Base-by-base conservation (phyloP, 164 flowering plant genomes). In the Magnolia sinica region DNA sequence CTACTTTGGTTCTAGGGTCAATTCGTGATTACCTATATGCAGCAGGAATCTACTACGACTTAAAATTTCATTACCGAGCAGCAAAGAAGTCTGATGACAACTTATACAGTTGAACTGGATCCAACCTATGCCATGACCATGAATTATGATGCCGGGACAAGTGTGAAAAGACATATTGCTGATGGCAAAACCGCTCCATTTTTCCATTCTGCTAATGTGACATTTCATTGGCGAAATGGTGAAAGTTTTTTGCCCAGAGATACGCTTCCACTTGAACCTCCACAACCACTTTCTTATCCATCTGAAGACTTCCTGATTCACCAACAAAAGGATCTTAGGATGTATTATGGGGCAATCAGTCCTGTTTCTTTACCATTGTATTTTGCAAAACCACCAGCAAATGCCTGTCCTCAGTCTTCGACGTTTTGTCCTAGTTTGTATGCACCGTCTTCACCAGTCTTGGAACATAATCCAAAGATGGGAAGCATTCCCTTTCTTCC, bases 351-450 rank as follows among this genome's bases (percentile, higher is more conserved):
- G 27, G 24, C 24, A 67, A 64, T 37, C 24, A 29, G 23, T 37
- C 58, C 75, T 24, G 16, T 49, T 69, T 69, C 73, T 59, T 67
- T 68, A 49, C 51, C 50, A 18, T 58, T 69, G 58, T 49, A 18
- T 65, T 66, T 68, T 13, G 45, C 58, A n/a, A 69, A 67, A 55
- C 64, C 70, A 27, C 59, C 7, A 71, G 50, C 61, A 55, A 16
- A 72, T 67, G 19, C 58, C 23, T 31, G 50, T 20, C 20, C 59
- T 50, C 66, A 24, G 11, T 37, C 76, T 13, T 76, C 82, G 55
- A 68, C 20, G 59, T 76, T 79, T 64, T 76, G 76, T 61, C 72
- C 82, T 29, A 72, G 73, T 55, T 79, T 72, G 70, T 75, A 71
- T 59, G 27, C 50, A 31, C 73, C 80, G 16, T 59, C 72, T 8